phyloP scores from a whole-genome alignment of 495 filamentous ascomycete species.

The Aspergillus taichungensis region DNA sequence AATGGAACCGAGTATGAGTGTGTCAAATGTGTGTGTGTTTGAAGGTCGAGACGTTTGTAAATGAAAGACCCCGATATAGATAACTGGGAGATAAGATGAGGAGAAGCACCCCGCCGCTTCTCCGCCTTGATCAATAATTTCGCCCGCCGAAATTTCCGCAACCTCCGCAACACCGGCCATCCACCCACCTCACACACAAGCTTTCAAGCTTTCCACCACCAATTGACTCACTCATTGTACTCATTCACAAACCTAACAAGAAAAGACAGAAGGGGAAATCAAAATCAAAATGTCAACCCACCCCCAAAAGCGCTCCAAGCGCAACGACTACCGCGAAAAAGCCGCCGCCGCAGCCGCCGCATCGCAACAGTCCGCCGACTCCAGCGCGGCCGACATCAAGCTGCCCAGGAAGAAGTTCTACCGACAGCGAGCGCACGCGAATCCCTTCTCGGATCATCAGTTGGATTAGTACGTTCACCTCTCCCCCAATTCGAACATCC shows the following conservation, averaged over 20 bases:
- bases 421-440: conserved; percentile 91
- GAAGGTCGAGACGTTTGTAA: too few species aligned
- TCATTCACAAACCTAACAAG: background rate
- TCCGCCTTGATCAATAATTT: too few species aligned
- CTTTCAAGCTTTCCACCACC: conserved; percentile 3
- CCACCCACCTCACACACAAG: too few species aligned
- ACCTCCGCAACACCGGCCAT: too few species aligned
- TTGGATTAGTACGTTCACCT: conserved; percentile 66
- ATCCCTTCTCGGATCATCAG: conserved; percentile 90
- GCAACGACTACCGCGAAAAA: conserved; percentile 58
- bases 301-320: conserved; percentile 60
- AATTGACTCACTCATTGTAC: background rate
- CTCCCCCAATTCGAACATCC: background rate
- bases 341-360: conserved; percentile 12
- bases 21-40: too few species aligned
- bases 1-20: too few species aligned
- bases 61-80: too few species aligned
- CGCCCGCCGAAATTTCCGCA: too few species aligned
- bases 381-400: conserved; percentile 24
- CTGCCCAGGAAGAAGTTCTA: conserved; percentile 93
- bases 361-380: conserved; percentile 6
- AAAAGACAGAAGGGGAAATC: too few species aligned
- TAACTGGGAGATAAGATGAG: too few species aligned
- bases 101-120: too few species aligned
- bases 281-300: conserved; percentile 40